Base-by-base conservation (phyloP, 768 basidiomycete genomes). In the Russula emetica region DNA sequence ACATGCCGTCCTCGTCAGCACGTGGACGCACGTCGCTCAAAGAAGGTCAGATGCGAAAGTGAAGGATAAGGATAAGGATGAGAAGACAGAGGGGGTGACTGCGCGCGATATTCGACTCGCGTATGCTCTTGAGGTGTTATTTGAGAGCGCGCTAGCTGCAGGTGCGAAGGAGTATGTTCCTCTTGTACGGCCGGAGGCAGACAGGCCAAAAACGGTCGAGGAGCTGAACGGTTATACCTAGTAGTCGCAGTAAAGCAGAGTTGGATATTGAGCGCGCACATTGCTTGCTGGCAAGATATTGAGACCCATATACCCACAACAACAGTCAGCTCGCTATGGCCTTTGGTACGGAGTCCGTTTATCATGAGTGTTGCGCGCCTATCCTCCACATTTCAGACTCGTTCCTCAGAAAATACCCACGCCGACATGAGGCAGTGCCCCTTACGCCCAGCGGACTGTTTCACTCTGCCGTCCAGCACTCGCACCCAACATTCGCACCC, bases 1-100 rank as follows among this genome's bases (percentile, higher is more conserved):
- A 22, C 55, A 51, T 14, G 47, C 64, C 16, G 59, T 65, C 18
- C 40, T 65, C 14, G 59, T 65, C 49, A 61, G 42, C 9, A 61
- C 64, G 8, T 65, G 64, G 64, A 65, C 64, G 14, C 64, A 65
- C 50, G 64, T 52, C 11, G 64, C 64, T 9, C 59, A 32, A 42
- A 51, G 40, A 30, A 28, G 36, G 16, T 24, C 38, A 42, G 38
- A 47, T 49, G 40, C 2, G 36, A 36, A 36, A 36, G 36, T n/a
- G 2, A 14, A 28, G 14, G 34, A 28, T 20, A n/a, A n/a, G n/a
- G n/a, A n/a, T n/a, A 8, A 30, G 14, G 34, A 40, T n/a, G 22
- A 13, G 28, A 45, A 56, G 49, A 61, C 3, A 24, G 55, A 61
- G n/a, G 64, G 64, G 24, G 64, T 65, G 55, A 65, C 64, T 2